Percentiles rank a stretch among this genome's conserved stretches.
phyloP scores from a whole-genome alignment of 2,329 filamentous ascomycete genomes.

The Beauveria sp. region DNA sequence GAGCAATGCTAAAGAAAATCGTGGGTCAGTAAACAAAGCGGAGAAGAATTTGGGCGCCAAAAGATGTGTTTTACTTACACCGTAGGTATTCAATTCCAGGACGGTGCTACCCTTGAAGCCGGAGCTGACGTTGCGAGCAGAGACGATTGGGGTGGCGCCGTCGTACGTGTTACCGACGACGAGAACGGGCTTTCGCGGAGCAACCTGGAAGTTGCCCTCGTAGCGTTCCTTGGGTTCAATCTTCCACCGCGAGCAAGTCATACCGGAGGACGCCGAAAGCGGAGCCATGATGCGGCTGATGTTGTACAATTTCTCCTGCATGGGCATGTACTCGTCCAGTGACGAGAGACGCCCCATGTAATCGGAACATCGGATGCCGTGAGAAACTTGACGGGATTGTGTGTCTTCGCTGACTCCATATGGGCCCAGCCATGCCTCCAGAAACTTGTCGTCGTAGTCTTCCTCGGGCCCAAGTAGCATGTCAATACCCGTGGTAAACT shows the following conservation, averaged over 20 bases:
- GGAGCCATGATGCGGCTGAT: slow-evolving; percentile 23
- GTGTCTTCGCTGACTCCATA: neutral
- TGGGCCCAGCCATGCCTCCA: neutral
- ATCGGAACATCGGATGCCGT: slow-evolving; percentile 30
- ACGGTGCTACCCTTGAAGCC: slow-evolving; percentile 30
- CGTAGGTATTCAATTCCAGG: slow-evolving; percentile 28
- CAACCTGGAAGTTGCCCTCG: slow-evolving; percentile 23
- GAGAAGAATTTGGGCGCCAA: neutral
- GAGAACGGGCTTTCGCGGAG: slow-evolving; percentile 26
- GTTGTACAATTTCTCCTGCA: slow-evolving; percentile 17
- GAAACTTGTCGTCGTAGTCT: neutral
- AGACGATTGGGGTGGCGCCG: slow-evolving; percentile 29
- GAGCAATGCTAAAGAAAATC: neutral
- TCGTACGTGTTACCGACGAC: slow-evolving; percentile 32
- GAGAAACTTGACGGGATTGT: slow-evolving; percentile 3
- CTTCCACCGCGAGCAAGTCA: slow-evolving; percentile 31
- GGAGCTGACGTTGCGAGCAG: slow-evolving; percentile 28
- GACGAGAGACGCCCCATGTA: slow-evolving; percentile 18
- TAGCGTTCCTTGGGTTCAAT: slow-evolving; percentile 30
- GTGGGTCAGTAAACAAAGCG: neutral
- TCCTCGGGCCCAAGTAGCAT: slow-evolving; percentile 7
- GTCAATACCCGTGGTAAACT: slow-evolving; percentile 11
- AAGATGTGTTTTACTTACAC: slow-evolving; percentile 21
- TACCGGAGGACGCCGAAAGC: slow-evolving; percentile 6
- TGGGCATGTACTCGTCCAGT: slow-evolving; percentile 21